Conservation (phyloP, 129 eudicot species). For the carrot (Daucus carota) region DNA sequence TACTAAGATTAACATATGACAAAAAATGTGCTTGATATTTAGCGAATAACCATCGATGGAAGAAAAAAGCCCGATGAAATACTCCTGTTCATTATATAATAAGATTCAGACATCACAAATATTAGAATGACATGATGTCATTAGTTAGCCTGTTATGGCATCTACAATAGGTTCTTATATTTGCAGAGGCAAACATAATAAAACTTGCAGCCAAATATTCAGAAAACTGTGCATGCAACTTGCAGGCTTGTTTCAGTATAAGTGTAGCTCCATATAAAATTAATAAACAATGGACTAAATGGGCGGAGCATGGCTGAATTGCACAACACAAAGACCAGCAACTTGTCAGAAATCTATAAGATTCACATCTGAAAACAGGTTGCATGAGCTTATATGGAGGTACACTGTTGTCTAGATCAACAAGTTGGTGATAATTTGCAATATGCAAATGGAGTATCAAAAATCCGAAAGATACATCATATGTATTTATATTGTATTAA, state of each 20-base stretch:
- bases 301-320: background rate
- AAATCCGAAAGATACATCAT: background rate
- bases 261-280: background rate
- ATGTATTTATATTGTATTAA: background rate
- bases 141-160: background rate
- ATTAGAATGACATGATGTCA: background rate
- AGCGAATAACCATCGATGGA: background rate
- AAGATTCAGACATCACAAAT: background rate
- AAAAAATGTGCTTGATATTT: background rate
- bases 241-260: background rate
- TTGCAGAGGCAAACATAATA: background rate
- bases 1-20: background rate
- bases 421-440: background rate
- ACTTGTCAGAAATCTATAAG: background rate
- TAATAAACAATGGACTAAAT: background rate
- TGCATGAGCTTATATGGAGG: background rate
- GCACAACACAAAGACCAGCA: background rate
- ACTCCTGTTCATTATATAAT: background rate
- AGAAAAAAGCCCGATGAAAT: background rate
- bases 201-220: background rate
- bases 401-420: background rate
- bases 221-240: background rate
- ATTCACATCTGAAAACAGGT: background rate
- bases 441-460: background rate
- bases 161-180: background rate